Evolutionary conservation across 495 filamentous ascomycete species (phyloP), one percentile per base, ranked within the genome.

Genomic region (Penicillium bovifimosum): DNA sequence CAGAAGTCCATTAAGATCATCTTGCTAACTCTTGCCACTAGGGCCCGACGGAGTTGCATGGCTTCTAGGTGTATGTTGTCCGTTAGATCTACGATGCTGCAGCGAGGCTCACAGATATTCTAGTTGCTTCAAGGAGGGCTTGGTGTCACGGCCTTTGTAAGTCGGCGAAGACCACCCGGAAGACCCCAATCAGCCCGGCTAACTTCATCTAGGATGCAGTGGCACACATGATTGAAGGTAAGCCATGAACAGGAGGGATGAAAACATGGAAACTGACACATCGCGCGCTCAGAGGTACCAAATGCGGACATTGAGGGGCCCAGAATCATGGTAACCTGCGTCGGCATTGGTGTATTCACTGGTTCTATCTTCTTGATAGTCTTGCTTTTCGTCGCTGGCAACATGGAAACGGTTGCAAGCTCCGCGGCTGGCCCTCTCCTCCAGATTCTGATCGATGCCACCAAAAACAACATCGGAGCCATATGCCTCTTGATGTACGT

Each of bases 291-390:
- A 71, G 86, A 89, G 66, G 86, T 89, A 33, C 86, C 85, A 0
- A 75, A 85, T 26, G 75, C 86, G 9, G 65, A 80, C 3, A 60
- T 78, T 4, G 77, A 80, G 60, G 86, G 80, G 0, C 86, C 86
- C 6, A 80, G 80, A 46, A 82, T 86, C 45, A 87, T 89, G 84
- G 70, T 89, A n/a, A 73, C 71, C 17, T 84, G 80, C 48, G 86
- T 89, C 9, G 75, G 71, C 3, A 88, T 88, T 34, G 86, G 86
- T 3, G 76, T 79, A 27, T 69, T 78, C 32, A 86, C 85, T 0
- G 85, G 86, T 8, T 77, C 85, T 32, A 68, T 86, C 51, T 88
- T 88, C 60, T 67, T 88, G 31, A 68, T 80, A 11, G 76, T 80
- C 11, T 68, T 86, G 0, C 73, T 87, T 0, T 84, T 87, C 43